Base-by-base conservation (phyloP, 225 moss, liverwort and hornwort genomes). In the Sphagnum tenellum region DNA sequence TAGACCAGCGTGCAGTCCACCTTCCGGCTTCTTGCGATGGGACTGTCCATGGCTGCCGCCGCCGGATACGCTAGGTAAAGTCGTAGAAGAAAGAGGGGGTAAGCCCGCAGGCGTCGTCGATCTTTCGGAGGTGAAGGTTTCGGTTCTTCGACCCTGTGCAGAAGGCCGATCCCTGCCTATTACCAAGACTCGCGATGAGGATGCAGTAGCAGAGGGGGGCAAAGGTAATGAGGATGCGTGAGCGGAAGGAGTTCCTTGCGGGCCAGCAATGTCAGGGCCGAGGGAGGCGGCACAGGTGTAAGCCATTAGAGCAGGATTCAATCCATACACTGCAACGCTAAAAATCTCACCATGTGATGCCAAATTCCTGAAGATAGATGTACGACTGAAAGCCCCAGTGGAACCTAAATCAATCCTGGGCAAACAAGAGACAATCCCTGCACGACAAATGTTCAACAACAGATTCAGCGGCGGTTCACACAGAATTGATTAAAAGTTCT, bases 301-400 rank as follows among this genome's bases (percentile, higher is more conserved):
- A 50, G 64, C 64, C 64, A 64, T 64, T 51, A 50, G 50, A 50
- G 9, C 13, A 51, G 64, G 47, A 13, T 50, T 66, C 66, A 66
- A 66, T 45, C 66, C 66, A 66, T 66, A 45, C 66, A 66, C 66
- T 2, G 45, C 66, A 52, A 55, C 9, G 52, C 52, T 52, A 6
- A 6, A 52, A 52, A 52, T 9, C 52, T 2, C 52, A 29, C 29
- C 29, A 29, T 29, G 29, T 29, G 29, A 0, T 29, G 29, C 29
- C 29, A 29, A 29, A 29, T 29, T 29, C 29, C 29, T 29, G 29
- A 29, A 29, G 29, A 29, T 29, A 29, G 29, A 0, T 29, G 29
- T 29, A 29, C 29, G 29, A 29, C 29, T 29, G 29, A 29, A 29
- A 29, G 29, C 29, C 29, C 29, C 29, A 29, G 29, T 29, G 29